phyloP scores from a whole-genome alignment of 2,329 filamentous ascomycete genomes.

The Trichophyton simii region DNA sequence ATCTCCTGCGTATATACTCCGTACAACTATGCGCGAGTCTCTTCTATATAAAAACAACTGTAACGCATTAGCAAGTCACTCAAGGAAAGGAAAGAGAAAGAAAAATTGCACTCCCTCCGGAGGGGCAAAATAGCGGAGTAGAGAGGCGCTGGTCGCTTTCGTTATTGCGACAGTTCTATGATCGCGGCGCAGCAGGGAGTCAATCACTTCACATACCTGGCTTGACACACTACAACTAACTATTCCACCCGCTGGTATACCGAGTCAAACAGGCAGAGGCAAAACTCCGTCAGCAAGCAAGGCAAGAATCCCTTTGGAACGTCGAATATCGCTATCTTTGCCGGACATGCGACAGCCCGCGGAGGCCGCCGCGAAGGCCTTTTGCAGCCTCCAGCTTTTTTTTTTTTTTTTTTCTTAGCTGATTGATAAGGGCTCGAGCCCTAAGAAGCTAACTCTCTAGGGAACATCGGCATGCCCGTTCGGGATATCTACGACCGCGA shows the following conservation, averaged over 20 bases:
- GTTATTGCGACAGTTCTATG: neutral
- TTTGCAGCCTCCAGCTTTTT: neutral
- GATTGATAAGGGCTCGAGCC: slow-evolving; percentile 4
- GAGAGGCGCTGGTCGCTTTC: neutral
- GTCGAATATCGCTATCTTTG: neutral
- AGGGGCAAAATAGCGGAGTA: neutral
- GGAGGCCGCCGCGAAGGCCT: neutral
- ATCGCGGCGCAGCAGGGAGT: neutral
- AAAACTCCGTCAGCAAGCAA: too few relatives aligned
- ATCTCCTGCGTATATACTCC: too few relatives aligned
- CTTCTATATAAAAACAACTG: neutral
- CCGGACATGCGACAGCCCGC: neutral
- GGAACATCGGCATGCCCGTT: neutral
- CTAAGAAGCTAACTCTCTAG: neutral
- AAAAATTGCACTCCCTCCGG: neutral
- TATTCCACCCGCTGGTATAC: too few relatives aligned
- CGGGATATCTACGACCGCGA: neutral
- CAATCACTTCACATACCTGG: neutral
- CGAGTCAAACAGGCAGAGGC: too few relatives aligned
- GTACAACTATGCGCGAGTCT: neutral
- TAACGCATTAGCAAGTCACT: neutral
- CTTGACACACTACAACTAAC: neutral
- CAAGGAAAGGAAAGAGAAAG: neutral
- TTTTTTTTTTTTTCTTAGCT: neutral
- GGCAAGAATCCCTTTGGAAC: neutral